A percentile compares a stretch with the other conserved stretches of the same genome.
phyloP scores from a whole-genome alignment of 2,329 filamentous ascomycete species.

The Sporothrix protearum region DNA sequence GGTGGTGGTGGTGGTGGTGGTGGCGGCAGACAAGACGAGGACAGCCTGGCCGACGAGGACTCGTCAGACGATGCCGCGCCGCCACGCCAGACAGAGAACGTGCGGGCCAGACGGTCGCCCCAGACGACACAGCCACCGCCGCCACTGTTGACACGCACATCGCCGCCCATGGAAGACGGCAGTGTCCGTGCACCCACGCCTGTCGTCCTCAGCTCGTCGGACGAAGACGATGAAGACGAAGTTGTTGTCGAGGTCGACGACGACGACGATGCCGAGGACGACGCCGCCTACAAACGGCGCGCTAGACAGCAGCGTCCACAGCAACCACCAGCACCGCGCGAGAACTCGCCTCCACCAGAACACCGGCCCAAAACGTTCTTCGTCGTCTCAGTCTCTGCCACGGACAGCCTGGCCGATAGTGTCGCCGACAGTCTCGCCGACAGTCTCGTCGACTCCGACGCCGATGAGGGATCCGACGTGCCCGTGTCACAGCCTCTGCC shows the following conservation, averaged over 20 bases:
- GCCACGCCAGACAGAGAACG: not conserved
- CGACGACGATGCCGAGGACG: not conserved
- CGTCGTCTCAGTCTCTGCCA: not conserved
- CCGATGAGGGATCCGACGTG: not conserved
- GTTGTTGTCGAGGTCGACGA: not conserved
- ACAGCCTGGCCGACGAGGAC: not conserved
- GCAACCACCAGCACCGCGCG: not conserved
- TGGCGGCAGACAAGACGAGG: not conserved
- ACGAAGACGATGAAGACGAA: not conserved
- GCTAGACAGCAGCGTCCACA: not conserved
- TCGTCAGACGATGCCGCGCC: not conserved
- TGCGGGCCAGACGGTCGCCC: not conserved
- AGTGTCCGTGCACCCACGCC: not conserved
- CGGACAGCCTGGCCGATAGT: not conserved
- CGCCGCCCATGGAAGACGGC: constrained; percentile 9
- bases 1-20: not conserved
- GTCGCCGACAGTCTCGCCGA: not conserved
- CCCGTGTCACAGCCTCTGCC: not conserved
- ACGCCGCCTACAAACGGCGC: not conserved
- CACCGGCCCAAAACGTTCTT: not conserved
- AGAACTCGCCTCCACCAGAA: not conserved
- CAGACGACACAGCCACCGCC: not conserved
- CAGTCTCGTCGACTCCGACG: constrained; percentile 11
- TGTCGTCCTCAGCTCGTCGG: constrained; percentile 7
- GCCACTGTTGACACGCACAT: constrained; percentile 14